A percentile compares a stretch with the other conserved stretches of the same genome.
These are phyloP conservation scores for Effrenium voratum DNA, from an alignment of 73 alveolate genomes.

Conservation along the genomic window DNA sequence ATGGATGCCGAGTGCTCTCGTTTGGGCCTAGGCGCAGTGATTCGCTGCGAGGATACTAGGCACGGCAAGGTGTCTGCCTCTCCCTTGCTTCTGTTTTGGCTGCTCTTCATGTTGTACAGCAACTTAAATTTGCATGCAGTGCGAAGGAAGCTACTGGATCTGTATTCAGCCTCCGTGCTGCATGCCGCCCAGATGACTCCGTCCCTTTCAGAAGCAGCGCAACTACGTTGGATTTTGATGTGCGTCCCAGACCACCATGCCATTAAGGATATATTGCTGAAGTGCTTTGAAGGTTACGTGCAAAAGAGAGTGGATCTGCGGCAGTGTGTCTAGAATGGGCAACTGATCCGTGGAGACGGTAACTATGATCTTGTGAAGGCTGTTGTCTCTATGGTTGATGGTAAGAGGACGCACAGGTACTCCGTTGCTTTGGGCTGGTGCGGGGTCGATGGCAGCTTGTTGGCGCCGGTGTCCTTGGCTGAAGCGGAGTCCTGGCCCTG, in stretches of 20 bases:
- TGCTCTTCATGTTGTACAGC: background rate
- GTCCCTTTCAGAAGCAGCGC: background rate
- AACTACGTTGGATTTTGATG: background rate
- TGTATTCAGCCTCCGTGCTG: background rate
- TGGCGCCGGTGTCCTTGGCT: background rate
- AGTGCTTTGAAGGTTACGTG: background rate
- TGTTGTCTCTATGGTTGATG: background rate
- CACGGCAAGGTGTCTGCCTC: slow-evolving; percentile 10
- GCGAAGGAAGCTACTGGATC: background rate
- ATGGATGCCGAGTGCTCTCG: too few species aligned
- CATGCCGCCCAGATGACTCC: background rate
- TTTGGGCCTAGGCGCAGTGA: background rate
- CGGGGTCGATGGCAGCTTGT: background rate
- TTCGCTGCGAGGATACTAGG: background rate
- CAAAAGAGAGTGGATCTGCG: slow-evolving; percentile 6
- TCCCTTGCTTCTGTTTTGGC: background rate
- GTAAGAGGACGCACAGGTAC: background rate
- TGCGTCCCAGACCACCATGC: background rate
- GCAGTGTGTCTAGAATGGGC: slow-evolving; percentile 3
- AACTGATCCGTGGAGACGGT: background rate
- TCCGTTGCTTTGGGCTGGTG: background rate
- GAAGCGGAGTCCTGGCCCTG: background rate
- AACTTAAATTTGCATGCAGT: background rate
- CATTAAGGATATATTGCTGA: background rate
- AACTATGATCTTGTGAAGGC: background rate